A percentile compares a stretch with the other conserved stretches of the same genome.
Evolutionary conservation across 2,329 filamentous ascomycete genomes (phyloP).

Genomic region (Aureobasidium sp.): DNA sequence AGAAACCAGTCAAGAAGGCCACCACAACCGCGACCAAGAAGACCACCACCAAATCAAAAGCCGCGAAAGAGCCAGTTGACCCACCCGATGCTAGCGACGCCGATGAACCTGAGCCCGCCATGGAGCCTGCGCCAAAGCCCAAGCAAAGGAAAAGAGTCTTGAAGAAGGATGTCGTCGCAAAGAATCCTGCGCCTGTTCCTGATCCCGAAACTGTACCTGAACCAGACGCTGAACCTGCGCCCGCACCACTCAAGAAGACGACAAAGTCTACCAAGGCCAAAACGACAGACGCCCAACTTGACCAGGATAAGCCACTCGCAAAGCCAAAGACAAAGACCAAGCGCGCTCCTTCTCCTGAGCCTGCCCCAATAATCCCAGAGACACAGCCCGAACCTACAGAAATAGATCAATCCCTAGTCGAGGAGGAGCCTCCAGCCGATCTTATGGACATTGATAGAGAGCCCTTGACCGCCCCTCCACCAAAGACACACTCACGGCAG

Average conservation of each 20-base stretch:
- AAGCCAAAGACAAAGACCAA: constrained; percentile 15
- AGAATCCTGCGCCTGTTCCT: constrained; percentile 5
- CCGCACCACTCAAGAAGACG: constrained; percentile 14
- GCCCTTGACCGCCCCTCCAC: constrained; percentile 18
- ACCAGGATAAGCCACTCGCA: not conserved
- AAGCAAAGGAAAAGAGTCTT: constrained; percentile 17
- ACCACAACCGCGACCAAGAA: constrained; percentile 24
- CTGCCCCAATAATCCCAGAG: constrained; percentile 35
- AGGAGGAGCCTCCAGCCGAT: constrained; percentile 15
- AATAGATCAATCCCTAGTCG: constrained; percentile 26
- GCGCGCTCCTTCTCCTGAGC: constrained; percentile 26
- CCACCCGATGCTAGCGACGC: constrained; percentile 29
- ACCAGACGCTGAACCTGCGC: not conserved
- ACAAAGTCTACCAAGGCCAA: constrained; percentile 20
- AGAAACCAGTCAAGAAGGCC: constrained; percentile 22
- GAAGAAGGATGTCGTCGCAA: constrained; percentile 14
- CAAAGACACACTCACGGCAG: constrained; percentile 22
- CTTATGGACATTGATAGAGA: constrained; percentile 21
- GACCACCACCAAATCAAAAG: constrained; percentile 26
- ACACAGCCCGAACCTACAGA: constrained; percentile 33
- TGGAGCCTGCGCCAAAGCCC: constrained; percentile 26
- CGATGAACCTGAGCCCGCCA: constrained; percentile 28
- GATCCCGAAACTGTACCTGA: not conserved
- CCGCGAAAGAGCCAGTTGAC: constrained; percentile 32
- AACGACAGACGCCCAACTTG: constrained; percentile 11